phyloP scores from a whole-genome alignment of 768 basidiomycete genomes.

The Boletus vermiculosoides region DNA sequence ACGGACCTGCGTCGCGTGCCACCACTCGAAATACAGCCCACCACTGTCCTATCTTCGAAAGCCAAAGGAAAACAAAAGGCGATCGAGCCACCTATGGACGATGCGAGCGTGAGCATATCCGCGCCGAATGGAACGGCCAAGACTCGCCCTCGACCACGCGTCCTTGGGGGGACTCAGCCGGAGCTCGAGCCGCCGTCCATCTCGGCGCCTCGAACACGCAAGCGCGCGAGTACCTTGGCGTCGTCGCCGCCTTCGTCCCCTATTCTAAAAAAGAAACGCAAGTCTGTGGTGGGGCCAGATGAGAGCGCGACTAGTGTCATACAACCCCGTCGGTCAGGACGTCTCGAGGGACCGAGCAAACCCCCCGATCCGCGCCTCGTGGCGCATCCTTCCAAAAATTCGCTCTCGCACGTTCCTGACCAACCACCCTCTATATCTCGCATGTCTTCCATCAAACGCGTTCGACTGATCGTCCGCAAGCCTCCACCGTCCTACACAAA shows the following conservation, averaged over 20 bases:
- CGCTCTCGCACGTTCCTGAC: neutral
- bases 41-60: slow-evolving; percentile 22
- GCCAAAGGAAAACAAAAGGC: slow-evolving; percentile 35
- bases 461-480: slow-evolving; percentile 62
- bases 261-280: slow-evolving; percentile 28
- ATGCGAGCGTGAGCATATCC: slow-evolving; percentile 8
- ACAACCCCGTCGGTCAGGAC: slow-evolving; percentile 20
- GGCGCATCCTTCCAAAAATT: neutral
- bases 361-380: slow-evolving; percentile 1
- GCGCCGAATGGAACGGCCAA: slow-evolving; percentile 12
- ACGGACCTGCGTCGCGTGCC: slow-evolving; percentile 11
- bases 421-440: slow-evolving; percentile 9
- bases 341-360: slow-evolving; percentile 17
- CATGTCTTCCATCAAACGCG: slow-evolving; percentile 49
- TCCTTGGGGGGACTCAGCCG: neutral
- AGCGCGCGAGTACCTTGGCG: slow-evolving; percentile 26
- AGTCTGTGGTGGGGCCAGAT: slow-evolving; percentile 7
- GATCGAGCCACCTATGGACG: slow-evolving; percentile 15
- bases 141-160: slow-evolving; percentile 9
- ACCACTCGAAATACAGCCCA: neutral
- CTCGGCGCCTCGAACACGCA: slow-evolving; percentile 19
- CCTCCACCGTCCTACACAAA: slow-evolving; percentile 62
- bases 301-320: slow-evolving; percentile 2
- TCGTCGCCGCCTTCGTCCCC: slow-evolving; percentile 23
- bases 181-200: slow-evolving; percentile 9